Percentiles rank a stretch among this genome's conserved stretches.
phyloP scores from a whole-genome alignment of 2,329 filamentous ascomycete species.

The Alternaria ethzedia region DNA sequence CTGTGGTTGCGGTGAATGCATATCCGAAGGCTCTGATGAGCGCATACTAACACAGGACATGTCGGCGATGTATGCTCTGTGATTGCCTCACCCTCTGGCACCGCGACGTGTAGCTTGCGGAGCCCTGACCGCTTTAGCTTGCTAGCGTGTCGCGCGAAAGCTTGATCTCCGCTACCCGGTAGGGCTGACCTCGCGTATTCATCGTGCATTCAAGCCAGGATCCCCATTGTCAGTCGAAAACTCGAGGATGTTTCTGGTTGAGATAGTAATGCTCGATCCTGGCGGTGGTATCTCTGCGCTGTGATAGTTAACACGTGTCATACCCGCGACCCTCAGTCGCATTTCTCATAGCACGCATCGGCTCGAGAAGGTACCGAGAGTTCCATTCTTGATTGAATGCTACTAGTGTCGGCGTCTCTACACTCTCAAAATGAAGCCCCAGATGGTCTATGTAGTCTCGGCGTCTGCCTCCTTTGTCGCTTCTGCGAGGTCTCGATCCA shows the following conservation, averaged over 20 bases:
- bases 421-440: neutral
- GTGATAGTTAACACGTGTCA: neutral
- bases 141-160: slow-evolving; percentile 37
- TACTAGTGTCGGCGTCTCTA: neutral
- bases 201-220: neutral
- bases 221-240: neutral
- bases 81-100: slow-evolving; percentile 17
- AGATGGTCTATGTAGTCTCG: neutral
- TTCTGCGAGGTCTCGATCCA: slow-evolving; percentile 7
- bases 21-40: neutral
- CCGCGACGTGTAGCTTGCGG: slow-evolving; percentile 12
- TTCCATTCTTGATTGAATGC: neutral
- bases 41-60: neutral
- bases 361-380: neutral
- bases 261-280: neutral
- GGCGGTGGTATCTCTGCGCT: neutral
- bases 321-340: neutral
- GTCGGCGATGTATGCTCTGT: slow-evolving; percentile 12
- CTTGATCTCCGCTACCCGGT: slow-evolving; percentile 36
- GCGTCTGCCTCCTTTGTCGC: slow-evolving; percentile 6
- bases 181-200: slow-evolving; percentile 11
- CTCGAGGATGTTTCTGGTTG: neutral
- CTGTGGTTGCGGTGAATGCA: neutral
- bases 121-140: slow-evolving; percentile 16
- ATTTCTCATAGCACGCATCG: neutral